These are phyloP conservation scores for Neonectria punicea DNA, from an alignment of 2,329 filamentous ascomycete species.

Conservation along the genomic window DNA sequence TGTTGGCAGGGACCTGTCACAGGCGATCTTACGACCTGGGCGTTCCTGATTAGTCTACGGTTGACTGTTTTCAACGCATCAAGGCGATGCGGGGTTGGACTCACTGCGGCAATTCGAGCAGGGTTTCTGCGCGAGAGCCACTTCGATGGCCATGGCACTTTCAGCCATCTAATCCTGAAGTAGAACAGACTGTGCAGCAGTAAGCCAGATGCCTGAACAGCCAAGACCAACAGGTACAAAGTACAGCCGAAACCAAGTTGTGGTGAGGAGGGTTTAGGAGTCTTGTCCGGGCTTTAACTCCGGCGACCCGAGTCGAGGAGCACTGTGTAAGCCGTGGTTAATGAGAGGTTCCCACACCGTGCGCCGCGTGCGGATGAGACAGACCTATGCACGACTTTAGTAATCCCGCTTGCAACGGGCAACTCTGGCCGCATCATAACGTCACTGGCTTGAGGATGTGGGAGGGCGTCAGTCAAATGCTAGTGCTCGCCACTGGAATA, in stretches of 20 bases:
- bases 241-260: background rate
- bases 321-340: background rate
- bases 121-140: constrained; percentile 8
- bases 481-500: background rate
- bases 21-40: constrained; percentile 20
- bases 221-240: background rate
- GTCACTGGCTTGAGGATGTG: background rate
- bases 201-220: background rate
- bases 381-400: background rate
- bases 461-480: background rate
- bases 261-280: background rate
- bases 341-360: background rate
- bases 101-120: constrained; percentile 18
- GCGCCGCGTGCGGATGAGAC: background rate
- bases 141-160: background rate
- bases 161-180: background rate
- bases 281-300: background rate
- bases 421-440: constrained; percentile 10
- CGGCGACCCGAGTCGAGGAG: background rate
- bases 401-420: constrained; percentile 1
- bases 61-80: background rate
- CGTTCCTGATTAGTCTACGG: background rate
- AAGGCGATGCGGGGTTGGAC: background rate
- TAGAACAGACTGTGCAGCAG: background rate
- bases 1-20: constrained; percentile 11